Evolutionary conservation across 345 rosid genomes (phyloP).

Genomic region (Salix purpurea): DNA sequence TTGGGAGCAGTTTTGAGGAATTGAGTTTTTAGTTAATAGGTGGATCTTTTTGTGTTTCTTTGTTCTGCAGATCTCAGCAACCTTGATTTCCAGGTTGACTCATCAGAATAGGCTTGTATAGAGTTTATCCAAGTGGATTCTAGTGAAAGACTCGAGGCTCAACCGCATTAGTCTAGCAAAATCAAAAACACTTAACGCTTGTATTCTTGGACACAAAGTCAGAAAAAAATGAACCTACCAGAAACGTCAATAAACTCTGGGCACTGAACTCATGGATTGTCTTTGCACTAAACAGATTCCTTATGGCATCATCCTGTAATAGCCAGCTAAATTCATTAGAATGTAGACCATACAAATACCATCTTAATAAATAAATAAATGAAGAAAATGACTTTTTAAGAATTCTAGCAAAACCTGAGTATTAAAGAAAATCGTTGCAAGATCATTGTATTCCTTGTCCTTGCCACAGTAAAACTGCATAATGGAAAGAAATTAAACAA

Average conservation of each 20-base stretch:
- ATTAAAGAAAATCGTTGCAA: conserved; percentile 95
- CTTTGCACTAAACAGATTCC: conserved; percentile 97
- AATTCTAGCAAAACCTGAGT: conserved; percentile 59
- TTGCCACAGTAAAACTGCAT: conserved; percentile 83
- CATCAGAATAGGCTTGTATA: too few species aligned
- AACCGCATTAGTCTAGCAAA: neutral
- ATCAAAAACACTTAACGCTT: neutral
- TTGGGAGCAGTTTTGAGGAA: too few species aligned
- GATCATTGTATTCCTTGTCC: conserved; percentile 84
- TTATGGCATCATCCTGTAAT: conserved; percentile 92
- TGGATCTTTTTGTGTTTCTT: too few species aligned
- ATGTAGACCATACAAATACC: neutral
- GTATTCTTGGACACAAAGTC: neutral
- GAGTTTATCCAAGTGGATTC: too few species aligned
- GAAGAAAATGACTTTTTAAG: neutral
- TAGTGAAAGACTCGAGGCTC: neutral
- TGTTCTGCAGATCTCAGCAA: too few species aligned
- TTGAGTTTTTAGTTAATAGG: too few species aligned
- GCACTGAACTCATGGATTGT: conserved; percentile 95
- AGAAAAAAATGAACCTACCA: conserved; percentile 43
- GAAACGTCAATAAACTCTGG: conserved; percentile 81
- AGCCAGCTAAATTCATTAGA: conserved; percentile 4
- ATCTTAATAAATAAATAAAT: neutral
- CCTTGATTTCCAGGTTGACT: too few species aligned
- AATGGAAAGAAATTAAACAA: conserved; percentile 15